phyloP scores from a whole-genome alignment of 345 rosid species.

The Euphorbia lathyris region DNA sequence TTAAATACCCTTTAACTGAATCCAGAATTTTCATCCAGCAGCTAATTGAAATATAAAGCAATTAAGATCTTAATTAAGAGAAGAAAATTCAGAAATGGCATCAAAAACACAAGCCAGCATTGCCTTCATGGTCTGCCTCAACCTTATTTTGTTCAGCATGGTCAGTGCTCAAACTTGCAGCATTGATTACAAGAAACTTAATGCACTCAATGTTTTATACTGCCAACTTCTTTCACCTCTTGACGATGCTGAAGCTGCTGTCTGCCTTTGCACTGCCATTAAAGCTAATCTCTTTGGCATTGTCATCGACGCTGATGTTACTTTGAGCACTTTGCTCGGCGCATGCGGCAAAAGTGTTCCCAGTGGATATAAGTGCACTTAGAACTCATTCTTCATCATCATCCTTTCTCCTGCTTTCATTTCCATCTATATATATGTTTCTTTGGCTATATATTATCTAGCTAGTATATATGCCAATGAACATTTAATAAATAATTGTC shows the following conservation, averaged over 20 bases:
- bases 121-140: background rate
- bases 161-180: background rate
- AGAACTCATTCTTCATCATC: too few species aligned
- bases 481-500: too few species aligned
- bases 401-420: too few species aligned
- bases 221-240: background rate
- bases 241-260: background rate
- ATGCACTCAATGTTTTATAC: constrained; percentile 14
- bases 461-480: too few species aligned
- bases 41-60: too few species aligned
- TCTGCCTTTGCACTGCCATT: background rate
- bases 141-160: constrained; percentile 8
- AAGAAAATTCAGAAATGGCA: background rate
- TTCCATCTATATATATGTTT: too few species aligned
- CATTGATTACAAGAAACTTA: background rate
- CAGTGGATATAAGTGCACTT: background rate
- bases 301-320: background rate
- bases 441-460: too few species aligned
- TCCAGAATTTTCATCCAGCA: too few species aligned
- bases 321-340: background rate
- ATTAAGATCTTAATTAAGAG: too few species aligned
- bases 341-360: background rate
- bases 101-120: background rate
- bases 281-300: background rate
- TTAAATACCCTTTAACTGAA: too few species aligned